Base-by-base conservation (phyloP, 495 filamentous ascomycete species). In the Haplographium delicatum region DNA sequence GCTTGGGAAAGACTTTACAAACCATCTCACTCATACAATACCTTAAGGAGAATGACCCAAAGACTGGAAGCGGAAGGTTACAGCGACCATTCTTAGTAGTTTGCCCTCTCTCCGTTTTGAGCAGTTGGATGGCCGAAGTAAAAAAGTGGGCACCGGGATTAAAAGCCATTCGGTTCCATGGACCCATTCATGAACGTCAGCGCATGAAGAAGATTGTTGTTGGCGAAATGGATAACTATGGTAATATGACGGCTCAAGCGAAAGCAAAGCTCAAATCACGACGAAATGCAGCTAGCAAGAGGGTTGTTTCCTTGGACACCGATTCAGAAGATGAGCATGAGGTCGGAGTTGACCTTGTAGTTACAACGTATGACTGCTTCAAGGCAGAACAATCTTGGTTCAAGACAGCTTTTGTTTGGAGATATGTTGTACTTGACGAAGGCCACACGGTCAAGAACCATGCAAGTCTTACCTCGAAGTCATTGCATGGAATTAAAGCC, bases 1-100 rank as follows among this genome's bases (percentile, higher is more conserved):
- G 91, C 3, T 69, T 96, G 5, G 91, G 91, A 11, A 96, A 97
- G 67, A 96, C 91, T 1, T 73, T 96, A 9, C 88, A 95, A 61
- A 81, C 88, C 27, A 90, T 96, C 43, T 84, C 87, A 28, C 65
- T 96, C 30, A 76, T 83, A 28, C 75, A 86, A 93, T 48, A 66
- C 85, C 55, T 79, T 79, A 15, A 72, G 65, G 37, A 79, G 73
- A 20, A 65, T 70, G 25, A 80, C 74, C 30, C 72, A 72, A 33
- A 91, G 87, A 1, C 72, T 91, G 37, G 57, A 1, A 43, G 18
- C 25, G 57, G 56, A 24, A 41, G 45, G 33, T 41, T 53, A 7
- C 59, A 58, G 40, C 47, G 59, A 10, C 59, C 59, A 15, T 59
- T 78, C 53, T 67, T 85, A 11, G 90, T 97, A 51, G 74, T 95